Base-by-base conservation (phyloP, 2,329 filamentous ascomycete genomes). In the Scytalidium lignicola region DNA sequence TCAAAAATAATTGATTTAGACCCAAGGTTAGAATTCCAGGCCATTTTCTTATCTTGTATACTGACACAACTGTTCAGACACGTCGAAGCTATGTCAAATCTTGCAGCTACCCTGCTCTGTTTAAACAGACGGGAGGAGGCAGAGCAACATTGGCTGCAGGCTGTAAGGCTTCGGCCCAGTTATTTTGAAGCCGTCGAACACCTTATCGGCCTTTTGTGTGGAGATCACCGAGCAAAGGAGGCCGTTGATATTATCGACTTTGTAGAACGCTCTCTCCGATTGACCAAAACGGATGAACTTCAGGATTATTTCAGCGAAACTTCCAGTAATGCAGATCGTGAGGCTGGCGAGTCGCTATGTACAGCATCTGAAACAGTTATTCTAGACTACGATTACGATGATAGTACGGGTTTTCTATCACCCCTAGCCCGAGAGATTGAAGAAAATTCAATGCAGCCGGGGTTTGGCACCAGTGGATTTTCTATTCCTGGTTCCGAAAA, bases 131-230 rank as follows among this genome's bases (percentile, higher is more conserved):
- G 86, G 51, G 79, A 86, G 43, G 92, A 97, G 62, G 93, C 93
- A 6, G 86, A 96, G 63, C 78, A 83, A 50, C 80, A 90, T 62
- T 99, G 93, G 93, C 74, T 86, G 55, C 82, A 80, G 52, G 90
- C 90, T n/a, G 83, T 97, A 21, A 87, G 83, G 62, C 73, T 88
- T 50, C 84, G 88, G 8, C 93, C 93, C 0, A 87, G 83, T 62
- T 95, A 95, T 68, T 87, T 99, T 50, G 93, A 99, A 70, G 91
- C 93, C 7, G 90, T 93, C 2, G 93, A 99, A 65, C 91, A 97
- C 71, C 78, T 99, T 1, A 88, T 97, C 23, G 90, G 90, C 1
- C 73, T 97, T 43, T 69, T 97, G 17, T 96, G 92, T 64, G 82
- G 79, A 44, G 88, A 84, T 52, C 86, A 95, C 50, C 80, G 91